A percentile compares a stretch with the other conserved stretches of the same genome.
These are phyloP conservation scores for Neofusicoccum kwambonambiense DNA, from an alignment of 2,329 filamentous ascomycete genomes.

Conservation along the genomic window DNA sequence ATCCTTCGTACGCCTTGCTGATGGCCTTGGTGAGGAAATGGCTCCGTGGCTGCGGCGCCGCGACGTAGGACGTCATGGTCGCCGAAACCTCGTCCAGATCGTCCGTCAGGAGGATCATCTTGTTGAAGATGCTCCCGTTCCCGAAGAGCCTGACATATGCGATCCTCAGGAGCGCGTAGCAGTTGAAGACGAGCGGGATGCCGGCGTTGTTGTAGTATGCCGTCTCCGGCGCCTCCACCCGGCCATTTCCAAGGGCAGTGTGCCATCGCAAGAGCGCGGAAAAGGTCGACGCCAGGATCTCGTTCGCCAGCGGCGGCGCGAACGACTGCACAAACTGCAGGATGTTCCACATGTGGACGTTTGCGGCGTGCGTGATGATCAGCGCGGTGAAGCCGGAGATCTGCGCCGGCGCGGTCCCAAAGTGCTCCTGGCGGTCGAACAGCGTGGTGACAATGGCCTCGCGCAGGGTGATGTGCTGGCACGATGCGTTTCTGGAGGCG, in stretches of 20 bases:
- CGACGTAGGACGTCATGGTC: slow-evolving; percentile 27
- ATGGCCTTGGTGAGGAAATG: slow-evolving; percentile 30
- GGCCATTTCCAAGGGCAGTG: slow-evolving; percentile 19
- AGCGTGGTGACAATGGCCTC: slow-evolving; percentile 28
- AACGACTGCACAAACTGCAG: slow-evolving; percentile 33
- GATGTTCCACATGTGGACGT: slow-evolving; percentile 35
- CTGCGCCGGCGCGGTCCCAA: slow-evolving; percentile 15
- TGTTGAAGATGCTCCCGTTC: slow-evolving; percentile 28
- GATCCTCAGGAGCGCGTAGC: slow-evolving; percentile 34
- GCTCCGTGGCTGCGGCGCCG: slow-evolving; percentile 26
- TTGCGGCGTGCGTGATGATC: slow-evolving; percentile 37
- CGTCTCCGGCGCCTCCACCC: slow-evolving; percentile 18
- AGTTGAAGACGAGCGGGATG: slow-evolving; percentile 35
- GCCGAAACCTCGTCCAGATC: slow-evolving; percentile 26
- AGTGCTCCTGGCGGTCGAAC: slow-evolving; percentile 22
- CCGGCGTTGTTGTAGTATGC: slow-evolving; percentile 25
- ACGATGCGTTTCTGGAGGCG: neutral
- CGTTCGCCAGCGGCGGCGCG: neutral
- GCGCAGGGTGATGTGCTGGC: slow-evolving; percentile 22
- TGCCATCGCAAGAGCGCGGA: slow-evolving; percentile 30
- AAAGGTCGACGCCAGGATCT: slow-evolving; percentile 22
- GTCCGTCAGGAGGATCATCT: slow-evolving; percentile 30
- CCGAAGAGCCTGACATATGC: slow-evolving; percentile 34
- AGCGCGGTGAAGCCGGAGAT: slow-evolving; percentile 31
- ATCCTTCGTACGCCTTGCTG: slow-evolving; percentile 28